phyloP scores from a whole-genome alignment of 2,329 filamentous ascomycete genomes.

The Aspergillus persii region DNA sequence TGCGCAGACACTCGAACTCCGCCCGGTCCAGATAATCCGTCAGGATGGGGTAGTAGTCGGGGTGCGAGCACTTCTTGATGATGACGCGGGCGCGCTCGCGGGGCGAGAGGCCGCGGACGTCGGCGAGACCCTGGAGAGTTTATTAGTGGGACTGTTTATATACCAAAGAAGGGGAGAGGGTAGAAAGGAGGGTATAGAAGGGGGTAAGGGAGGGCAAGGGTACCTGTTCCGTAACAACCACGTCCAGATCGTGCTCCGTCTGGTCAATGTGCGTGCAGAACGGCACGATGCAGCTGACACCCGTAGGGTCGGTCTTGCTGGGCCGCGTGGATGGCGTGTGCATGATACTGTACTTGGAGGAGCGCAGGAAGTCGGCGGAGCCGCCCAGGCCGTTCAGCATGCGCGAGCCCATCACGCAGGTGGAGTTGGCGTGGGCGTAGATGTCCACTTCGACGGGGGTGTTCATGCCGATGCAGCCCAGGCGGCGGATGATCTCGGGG shows the following conservation, averaged over 20 bases:
- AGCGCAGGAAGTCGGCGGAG: conserved; percentile 76
- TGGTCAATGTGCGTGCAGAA: conserved; percentile 92
- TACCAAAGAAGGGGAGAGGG: background rate
- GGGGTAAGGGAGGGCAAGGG: background rate
- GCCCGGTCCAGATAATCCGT: conserved; percentile 80
- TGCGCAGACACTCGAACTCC: conserved; percentile 79
- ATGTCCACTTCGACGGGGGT: conserved; percentile 93
- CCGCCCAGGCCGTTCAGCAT: conserved; percentile 86
- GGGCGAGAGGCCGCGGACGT: conserved; percentile 77
- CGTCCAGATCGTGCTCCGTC: conserved; percentile 87
- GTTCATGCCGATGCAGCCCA: conserved; percentile 93
- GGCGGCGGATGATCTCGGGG: conserved; percentile 82
- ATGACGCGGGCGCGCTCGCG: conserved; percentile 79
- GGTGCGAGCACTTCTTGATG: conserved; percentile 82
- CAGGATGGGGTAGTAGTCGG: conserved; percentile 78
- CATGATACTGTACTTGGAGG: conserved; percentile 85
- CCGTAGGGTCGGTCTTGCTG: conserved; percentile 76
- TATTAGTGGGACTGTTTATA: conserved; percentile 35
- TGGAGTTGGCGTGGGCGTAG: conserved; percentile 89
- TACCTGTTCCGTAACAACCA: conserved; percentile 71
- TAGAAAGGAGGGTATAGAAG: background rate
- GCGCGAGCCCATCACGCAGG: conserved; percentile 81
- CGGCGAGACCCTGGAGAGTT: conserved; percentile 62
- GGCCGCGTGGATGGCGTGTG: conserved; percentile 82
- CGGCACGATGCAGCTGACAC: conserved; percentile 84